Evolutionary conservation across 345 rosid species (phyloP).

Genomic region (Barbarea vulgaris): DNA sequence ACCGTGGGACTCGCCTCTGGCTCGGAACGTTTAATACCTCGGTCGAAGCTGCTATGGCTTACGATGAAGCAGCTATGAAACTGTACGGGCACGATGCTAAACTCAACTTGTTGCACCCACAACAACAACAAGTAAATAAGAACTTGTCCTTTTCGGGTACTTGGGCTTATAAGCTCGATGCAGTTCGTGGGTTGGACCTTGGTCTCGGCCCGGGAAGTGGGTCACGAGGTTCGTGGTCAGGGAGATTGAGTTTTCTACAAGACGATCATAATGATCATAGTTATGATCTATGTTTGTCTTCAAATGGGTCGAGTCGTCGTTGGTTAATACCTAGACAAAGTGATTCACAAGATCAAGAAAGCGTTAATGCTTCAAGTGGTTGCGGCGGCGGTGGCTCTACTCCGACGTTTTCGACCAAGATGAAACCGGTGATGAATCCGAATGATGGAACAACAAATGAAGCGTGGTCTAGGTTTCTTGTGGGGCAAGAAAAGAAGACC

Average conservation of each 20-base stretch:
- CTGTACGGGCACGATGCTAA: constrained; percentile 54
- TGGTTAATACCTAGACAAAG: constrained; percentile 38
- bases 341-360: constrained; percentile 25
- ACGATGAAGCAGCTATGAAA: constrained; percentile 56
- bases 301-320: constrained; percentile 33
- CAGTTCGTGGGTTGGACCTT: constrained; percentile 32
- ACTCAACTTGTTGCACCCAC: constrained; percentile 49
- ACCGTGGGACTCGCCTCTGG: constrained; percentile 57
- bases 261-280: constrained; percentile 13
- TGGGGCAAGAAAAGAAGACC: constrained; percentile 32
- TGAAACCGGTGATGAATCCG: neutral
- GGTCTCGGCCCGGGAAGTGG: constrained; percentile 31
- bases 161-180: constrained; percentile 18
- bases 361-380: constrained; percentile 4
- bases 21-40: constrained; percentile 59
- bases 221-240: constrained; percentile 32
- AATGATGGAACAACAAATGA: constrained; percentile 15
- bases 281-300: neutral
- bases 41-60: constrained; percentile 55
- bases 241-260: constrained; percentile 15
- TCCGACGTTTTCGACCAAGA: constrained; percentile 10
- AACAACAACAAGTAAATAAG: constrained; percentile 15
- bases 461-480: constrained; percentile 33
- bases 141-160: constrained; percentile 31
- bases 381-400: neutral